Percentiles rank a stretch among this genome's conserved stretches.
These are phyloP conservation scores for Cryptococcus sp. DNA, from an alignment of 1,284 basidiomycete genomes.

Conservation along the genomic window DNA sequence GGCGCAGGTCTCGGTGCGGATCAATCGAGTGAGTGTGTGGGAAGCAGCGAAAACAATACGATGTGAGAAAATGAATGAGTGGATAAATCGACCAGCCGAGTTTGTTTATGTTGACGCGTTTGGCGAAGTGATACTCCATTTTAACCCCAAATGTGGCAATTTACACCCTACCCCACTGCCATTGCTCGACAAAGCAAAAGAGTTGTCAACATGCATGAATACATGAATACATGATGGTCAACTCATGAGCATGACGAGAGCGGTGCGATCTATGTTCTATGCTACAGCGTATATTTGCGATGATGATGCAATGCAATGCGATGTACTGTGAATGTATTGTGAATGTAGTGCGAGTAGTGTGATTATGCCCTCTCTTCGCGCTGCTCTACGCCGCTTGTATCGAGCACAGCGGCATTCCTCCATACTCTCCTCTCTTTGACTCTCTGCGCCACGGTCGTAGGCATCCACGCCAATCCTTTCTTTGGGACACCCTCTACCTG, in stretches of 20 bases:
- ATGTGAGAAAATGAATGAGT: no score
- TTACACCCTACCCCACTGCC: not conserved
- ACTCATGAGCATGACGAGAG: not conserved
- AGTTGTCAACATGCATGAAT: not conserved
- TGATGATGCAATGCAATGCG: not conserved
- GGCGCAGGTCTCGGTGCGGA: no score
- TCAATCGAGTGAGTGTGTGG: no score
- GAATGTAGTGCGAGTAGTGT: no score
- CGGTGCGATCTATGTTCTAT: not conserved
- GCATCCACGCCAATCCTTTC: constrained; percentile 15
- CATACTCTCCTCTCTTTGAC: constrained; percentile 17
- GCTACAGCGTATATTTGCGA: not conserved
- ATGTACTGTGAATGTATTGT: not conserved
- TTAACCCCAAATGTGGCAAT: not conserved
- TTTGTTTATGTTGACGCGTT: constrained; percentile 1
- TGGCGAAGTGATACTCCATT: not conserved
- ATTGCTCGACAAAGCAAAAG: not conserved
- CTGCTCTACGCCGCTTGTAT: not conserved
- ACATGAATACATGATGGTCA: not conserved
- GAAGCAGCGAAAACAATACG: no score
- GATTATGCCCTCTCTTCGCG: not conserved
- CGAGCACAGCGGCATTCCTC: constrained; percentile 15
- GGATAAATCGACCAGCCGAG: not conserved
- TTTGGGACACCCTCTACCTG: constrained; percentile 14
- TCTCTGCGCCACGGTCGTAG: constrained; percentile 7